These are phyloP conservation scores for Pseudogymnoascus sp. DNA, from an alignment of 2,329 filamentous ascomycete species.

Conservation along the genomic window DNA sequence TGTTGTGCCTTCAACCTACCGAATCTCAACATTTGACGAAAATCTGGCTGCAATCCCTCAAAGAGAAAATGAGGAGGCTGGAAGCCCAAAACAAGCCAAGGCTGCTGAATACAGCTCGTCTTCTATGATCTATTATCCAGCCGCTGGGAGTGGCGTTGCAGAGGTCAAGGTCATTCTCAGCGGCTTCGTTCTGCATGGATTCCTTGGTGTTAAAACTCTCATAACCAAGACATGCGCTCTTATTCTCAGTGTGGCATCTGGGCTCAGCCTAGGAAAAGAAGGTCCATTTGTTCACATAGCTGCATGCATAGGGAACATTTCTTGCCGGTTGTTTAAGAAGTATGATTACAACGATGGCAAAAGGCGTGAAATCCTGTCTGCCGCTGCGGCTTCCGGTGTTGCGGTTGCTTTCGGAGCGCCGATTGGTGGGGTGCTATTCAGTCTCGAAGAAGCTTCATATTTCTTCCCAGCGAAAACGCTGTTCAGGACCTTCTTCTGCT, in stretches of 20 bases:
- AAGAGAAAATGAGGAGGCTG: conserved; percentile 34
- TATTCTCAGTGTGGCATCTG: conserved; percentile 83
- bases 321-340: conserved; percentile 86
- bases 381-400: conserved; percentile 83
- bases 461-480: conserved; percentile 97
- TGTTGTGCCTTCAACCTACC: conserved; percentile 80
- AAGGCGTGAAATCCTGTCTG: conserved; percentile 85
- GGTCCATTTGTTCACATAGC: conserved; percentile 96
- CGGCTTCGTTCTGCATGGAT: conserved; percentile 93
- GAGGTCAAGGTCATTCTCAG: conserved; percentile 98
- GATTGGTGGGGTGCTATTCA: conserved; percentile 83
- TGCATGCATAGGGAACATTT: conserved; percentile 89
- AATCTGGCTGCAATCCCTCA: conserved; percentile 66
- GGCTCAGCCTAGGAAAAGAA: conserved; percentile 86
- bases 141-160: conserved; percentile 90
- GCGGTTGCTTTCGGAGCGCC: conserved; percentile 92
- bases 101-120: conserved; percentile 34
- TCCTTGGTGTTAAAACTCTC: conserved; percentile 81
- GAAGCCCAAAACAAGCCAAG: conserved; percentile 25
- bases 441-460: conserved; percentile 89
- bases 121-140: conserved; percentile 91
- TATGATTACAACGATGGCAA: conserved; percentile 94
- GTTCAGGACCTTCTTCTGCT: conserved; percentile 97
- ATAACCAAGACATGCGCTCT: conserved; percentile 77
- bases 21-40: conserved; percentile 82